Evolutionary conservation across 345 rosid species (phyloP), one percentile per base, ranked within the genome.

Genomic region (Lumnitzera littorea): DNA sequence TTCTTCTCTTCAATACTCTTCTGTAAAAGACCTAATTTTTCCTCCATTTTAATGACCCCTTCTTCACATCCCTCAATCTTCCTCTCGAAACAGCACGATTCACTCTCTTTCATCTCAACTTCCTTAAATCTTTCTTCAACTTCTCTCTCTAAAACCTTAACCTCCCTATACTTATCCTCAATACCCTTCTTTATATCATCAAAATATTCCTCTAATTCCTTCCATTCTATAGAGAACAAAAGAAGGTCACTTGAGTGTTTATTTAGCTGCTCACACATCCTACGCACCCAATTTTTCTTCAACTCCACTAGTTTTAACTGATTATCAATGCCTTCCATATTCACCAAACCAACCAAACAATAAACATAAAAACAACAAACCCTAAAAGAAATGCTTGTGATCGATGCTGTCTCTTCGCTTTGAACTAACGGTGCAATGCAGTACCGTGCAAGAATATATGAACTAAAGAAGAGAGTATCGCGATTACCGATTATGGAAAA

Each of bases 191-290:
- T 51, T 20, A 51, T 48, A 24, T 13, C 16, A 50, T 67, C 65
- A 12, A 67, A 61, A 0, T 36, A 61, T 48, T 61, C 61, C 69
- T 60, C 25, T 41, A 62, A 43, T 50, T 74, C 71, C 70, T 49
- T 31, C 51, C 49, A 67, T 49, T 58, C 60, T 31, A 63, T 31
- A 0, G 58, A 2, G 13, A 63, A 46, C 51, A 10, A 5, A 23
- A 46, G 24, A 13, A 53, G 31, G 15, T 13, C 12, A 53, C 52
- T 13, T 11, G 64, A 50, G 1, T 51, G 56, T 24, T 25, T 31
- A 53, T 53, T 25, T 11, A 36, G 48, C 27, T 61, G 48, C 48
- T 61, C 64, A 16, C 14, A 61, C 24, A 47, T 55, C 43, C 20
- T 51, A 47, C 15, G 16, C 14, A 61, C 48, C 20, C 0, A 12